A percentile compares a stretch with the other conserved stretches of the same genome.
Evolutionary conservation across 1,139 yeast species (phyloP).

Genomic region (Schwanniomyces etchellsii): DNA sequence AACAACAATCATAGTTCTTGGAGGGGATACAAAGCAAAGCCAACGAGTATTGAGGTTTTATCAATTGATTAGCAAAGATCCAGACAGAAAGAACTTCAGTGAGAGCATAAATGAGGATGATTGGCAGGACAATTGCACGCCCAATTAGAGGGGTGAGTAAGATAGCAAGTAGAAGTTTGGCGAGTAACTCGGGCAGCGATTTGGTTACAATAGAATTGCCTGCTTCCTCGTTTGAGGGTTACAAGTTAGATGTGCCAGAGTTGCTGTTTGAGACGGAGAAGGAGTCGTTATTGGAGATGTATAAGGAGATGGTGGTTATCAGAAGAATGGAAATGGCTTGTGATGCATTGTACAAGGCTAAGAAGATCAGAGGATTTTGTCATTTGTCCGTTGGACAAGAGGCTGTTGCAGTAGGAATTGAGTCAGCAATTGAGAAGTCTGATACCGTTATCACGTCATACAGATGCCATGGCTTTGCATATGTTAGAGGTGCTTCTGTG

Average conservation of each 20-base stretch:
- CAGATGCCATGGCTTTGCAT: conserved; percentile 98
- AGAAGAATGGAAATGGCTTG: conserved; percentile 99
- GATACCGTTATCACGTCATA: conserved; percentile 94
- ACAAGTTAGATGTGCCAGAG: conserved; percentile 70
- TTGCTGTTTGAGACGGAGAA: conserved; percentile 74
- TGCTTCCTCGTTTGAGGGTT: conserved; percentile 77
- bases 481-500: conserved; percentile 91
- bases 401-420: conserved; percentile 98
- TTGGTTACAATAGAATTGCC: conserved; percentile 59
- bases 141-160: conserved; percentile 1
- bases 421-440: conserved; percentile 77
- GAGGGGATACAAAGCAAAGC: too few species aligned
- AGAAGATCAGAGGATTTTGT: conserved; percentile 97
- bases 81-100: too few species aligned
- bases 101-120: too few species aligned
- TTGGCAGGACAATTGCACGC: conserved; percentile 6
- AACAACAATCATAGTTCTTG: too few species aligned
- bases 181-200: conserved; percentile 30
- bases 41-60: too few species aligned
- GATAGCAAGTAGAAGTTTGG: conserved; percentile 22
- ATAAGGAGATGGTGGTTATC: conserved; percentile 89
- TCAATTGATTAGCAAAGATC: too few species aligned
- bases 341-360: conserved; percentile 96
- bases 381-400: conserved; percentile 99
- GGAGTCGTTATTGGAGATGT: conserved; percentile 80